phyloP scores from a whole-genome alignment of 345 rosid genomes.

The Eucalyptus marginata region DNA sequence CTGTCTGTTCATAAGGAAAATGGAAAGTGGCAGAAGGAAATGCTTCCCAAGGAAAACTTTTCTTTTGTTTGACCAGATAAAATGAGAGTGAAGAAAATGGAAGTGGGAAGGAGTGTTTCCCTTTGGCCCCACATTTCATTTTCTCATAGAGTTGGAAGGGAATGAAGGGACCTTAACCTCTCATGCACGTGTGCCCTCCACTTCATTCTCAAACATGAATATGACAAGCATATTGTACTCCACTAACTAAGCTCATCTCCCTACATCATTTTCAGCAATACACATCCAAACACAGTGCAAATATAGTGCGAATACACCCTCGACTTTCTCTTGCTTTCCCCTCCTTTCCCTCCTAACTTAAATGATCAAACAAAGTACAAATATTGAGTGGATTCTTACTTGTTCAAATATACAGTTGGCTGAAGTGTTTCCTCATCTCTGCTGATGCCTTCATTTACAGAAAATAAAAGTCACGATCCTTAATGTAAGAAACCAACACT shows the following conservation, averaged over 20 bases:
- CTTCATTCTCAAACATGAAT: background rate
- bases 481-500: background rate
- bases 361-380: background rate
- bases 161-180: background rate
- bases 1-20: background rate
- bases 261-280: background rate
- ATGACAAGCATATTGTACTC: background rate
- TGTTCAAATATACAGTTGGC: slow-evolving; percentile 77
- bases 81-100: background rate
- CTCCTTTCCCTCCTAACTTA: background rate
- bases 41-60: background rate
- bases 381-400: slow-evolving; percentile 28
- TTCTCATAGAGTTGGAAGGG: background rate
- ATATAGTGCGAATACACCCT: background rate
- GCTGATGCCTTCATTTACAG: slow-evolving; percentile 33
- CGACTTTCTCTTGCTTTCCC: background rate
- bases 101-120: background rate
- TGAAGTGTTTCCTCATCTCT: slow-evolving; percentile 81
- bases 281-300: background rate
- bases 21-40: background rate
- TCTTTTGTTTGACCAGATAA: background rate
- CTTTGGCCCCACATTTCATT: background rate
- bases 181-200: background rate
- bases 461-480: background rate
- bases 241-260: background rate